Evolutionary conservation across 768 basidiomycete genomes (phyloP).

Genomic region (Cystofilobasidium ferigula): DNA sequence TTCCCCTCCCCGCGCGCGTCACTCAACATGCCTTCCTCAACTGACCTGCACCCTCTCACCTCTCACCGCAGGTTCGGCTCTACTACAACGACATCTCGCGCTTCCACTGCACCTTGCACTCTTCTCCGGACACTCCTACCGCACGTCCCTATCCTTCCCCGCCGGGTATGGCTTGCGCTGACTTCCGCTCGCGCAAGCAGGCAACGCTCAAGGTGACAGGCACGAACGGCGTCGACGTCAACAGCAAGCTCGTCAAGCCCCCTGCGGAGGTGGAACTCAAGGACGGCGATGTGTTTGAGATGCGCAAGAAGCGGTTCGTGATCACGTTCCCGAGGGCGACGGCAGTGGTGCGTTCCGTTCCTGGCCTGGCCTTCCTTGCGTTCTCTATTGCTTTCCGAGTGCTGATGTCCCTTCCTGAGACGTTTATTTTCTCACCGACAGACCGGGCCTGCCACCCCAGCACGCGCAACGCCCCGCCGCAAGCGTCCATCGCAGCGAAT

Average conservation of each 20-base stretch:
- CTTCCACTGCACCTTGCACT: conserved; percentile 4
- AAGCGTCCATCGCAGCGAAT: conserved; percentile 20
- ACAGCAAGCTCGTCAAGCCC: conserved; percentile 7
- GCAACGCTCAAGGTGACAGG: conserved; percentile 19
- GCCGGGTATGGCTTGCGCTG: not conserved
- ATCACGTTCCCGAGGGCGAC: conserved; percentile 9
- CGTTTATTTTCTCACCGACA: not conserved
- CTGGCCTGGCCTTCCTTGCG: not conserved
- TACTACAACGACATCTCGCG: conserved; percentile 26
- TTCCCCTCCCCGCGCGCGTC: not conserved
- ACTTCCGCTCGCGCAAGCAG: not conserved
- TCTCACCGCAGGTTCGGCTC: conserved; percentile 16
- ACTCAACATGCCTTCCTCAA: not conserved
- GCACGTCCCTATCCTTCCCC: not conserved
- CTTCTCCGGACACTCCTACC: not conserved
- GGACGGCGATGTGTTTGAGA: conserved; percentile 21
- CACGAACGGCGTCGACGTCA: conserved; percentile 18
- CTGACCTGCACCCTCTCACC: not conserved
- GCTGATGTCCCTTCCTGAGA: not conserved
- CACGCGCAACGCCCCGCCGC: conserved; percentile 4
- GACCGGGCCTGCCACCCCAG: not conserved
- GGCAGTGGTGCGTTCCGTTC: too few species aligned
- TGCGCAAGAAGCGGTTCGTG: conserved; percentile 24
- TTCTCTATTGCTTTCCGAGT: not conserved
- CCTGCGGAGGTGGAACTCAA: conserved; percentile 6